These are phyloP conservation scores for Diaporthe helianthi DNA, from an alignment of 2,329 filamentous ascomycete genomes.

Conservation along the genomic window DNA sequence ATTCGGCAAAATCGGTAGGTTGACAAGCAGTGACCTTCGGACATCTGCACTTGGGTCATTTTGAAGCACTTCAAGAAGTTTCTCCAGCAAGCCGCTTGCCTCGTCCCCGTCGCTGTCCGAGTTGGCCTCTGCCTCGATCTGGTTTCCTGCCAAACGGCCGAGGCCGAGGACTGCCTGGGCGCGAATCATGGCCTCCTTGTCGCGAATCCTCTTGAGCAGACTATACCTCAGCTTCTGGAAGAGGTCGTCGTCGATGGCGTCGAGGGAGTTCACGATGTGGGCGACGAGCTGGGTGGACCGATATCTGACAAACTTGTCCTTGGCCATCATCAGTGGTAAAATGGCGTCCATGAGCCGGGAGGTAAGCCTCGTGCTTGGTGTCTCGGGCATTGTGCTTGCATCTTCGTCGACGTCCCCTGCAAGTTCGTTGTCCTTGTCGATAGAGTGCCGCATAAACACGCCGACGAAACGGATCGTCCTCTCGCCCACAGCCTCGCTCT, in stretches of 20 bases:
- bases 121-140: constrained; percentile 73
- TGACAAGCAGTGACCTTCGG: constrained; percentile 83
- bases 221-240: constrained; percentile 83
- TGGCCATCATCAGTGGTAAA: constrained; percentile 78
- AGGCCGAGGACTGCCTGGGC: constrained; percentile 91
- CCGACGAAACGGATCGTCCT: constrained; percentile 85
- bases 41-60: constrained; percentile 96
- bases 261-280: constrained; percentile 90
- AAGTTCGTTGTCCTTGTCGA: constrained; percentile 74
- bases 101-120: constrained; percentile 74
- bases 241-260: constrained; percentile 89
- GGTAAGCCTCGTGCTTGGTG: constrained; percentile 81
- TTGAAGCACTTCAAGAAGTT: constrained; percentile 86
- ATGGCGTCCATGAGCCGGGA: constrained; percentile 75
- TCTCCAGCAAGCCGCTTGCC: constrained; percentile 75
- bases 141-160: constrained; percentile 81
- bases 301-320: constrained; percentile 93
- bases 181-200: constrained; percentile 92
- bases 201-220: constrained; percentile 83
- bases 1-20: constrained; percentile 83
- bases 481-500: constrained; percentile 88
- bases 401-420: constrained; percentile 71
- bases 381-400: constrained; percentile 77
- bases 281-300: constrained; percentile 88
- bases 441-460: constrained; percentile 79